Base-by-base conservation (phyloP, 2,329 filamentous ascomycete genomes). In the Mycosphaerella sp. region DNA sequence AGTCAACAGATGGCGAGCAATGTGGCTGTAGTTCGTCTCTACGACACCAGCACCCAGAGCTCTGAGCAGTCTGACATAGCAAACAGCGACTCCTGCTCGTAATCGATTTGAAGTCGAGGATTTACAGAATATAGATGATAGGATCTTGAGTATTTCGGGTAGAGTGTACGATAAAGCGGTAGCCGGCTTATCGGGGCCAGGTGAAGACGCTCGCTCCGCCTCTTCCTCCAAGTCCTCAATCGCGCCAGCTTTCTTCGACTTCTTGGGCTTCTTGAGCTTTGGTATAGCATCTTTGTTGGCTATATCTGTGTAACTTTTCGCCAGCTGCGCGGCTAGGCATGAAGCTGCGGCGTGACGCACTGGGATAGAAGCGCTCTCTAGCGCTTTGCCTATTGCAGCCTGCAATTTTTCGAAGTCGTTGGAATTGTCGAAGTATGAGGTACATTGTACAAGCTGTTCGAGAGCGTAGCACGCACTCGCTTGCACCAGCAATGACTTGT, bases 351-450 rank as follows among this genome's bases (percentile, higher is more conserved):
- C 87, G 69, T 91, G 87, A 54, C 93, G 81, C 45, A 95, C 88
- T 25, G 84, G 78, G 0, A 83, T 72, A 43, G 84, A 86, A 1
- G 82, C 70, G 32, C 85, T 90, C 61, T 98, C 93, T 53, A 94
- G 85, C 0, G 85, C 80, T 69, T 95, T 97, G 79, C 89, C 93
- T 13, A 94, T 73, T 5, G 85, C 81, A 30, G 79, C 80, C 69
- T 91, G 89, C 16, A 97, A 71, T 66, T 86, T 89, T 60, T 98
- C 93, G 64, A 95, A 95, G 66, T 98, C 93, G 66, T 79, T 84
- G 12, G 85, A 82, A 64, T 94, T 95, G 64, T 89, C 84, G 65
- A 97, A 97, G 66, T 87, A 94, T 0, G 79, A 70, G 0, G 90
- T 96, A 55, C 79, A 74, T 50, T 79, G 83, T 17, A 86, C 73